Percentiles rank a stretch among this genome's conserved stretches.
Evolutionary conservation across 306 rosid genomes (phyloP).

Genomic region (Geum urbanum): DNA sequence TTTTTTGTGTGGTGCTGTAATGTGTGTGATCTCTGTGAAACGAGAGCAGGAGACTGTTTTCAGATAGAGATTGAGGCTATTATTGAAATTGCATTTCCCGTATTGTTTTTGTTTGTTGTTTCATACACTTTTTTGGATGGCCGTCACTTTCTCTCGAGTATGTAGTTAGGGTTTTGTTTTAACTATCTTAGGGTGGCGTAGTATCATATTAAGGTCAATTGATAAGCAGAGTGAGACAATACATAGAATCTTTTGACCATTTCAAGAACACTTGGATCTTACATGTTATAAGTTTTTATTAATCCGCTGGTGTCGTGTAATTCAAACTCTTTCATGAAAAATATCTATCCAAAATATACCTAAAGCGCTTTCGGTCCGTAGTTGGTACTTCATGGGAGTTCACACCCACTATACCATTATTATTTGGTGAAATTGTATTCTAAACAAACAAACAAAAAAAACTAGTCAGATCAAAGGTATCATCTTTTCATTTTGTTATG

Average conservation of each 20-base stretch:
- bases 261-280: background rate
- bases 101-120: constrained; percentile 6
- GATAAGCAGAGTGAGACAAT: background rate
- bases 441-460: background rate
- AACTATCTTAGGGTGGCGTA: background rate
- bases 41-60: too few relatives aligned
- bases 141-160: background rate
- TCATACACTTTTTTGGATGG: background rate
- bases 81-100: too few relatives aligned
- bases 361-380: background rate
- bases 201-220: background rate
- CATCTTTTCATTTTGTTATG: background rate
- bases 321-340: background rate
- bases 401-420: background rate
- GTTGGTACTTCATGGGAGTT: background rate
- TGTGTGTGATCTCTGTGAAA: too few relatives aligned
- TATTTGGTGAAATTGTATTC: background rate
- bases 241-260: background rate
- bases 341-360: background rate
- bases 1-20: too few relatives aligned
- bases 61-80: too few relatives aligned
- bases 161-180: background rate
- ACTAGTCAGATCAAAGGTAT: background rate
- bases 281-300: background rate
- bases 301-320: background rate